Evolutionary conservation across 2,329 filamentous ascomycete species (phyloP).

Genomic region (Penicillium sp.): DNA sequence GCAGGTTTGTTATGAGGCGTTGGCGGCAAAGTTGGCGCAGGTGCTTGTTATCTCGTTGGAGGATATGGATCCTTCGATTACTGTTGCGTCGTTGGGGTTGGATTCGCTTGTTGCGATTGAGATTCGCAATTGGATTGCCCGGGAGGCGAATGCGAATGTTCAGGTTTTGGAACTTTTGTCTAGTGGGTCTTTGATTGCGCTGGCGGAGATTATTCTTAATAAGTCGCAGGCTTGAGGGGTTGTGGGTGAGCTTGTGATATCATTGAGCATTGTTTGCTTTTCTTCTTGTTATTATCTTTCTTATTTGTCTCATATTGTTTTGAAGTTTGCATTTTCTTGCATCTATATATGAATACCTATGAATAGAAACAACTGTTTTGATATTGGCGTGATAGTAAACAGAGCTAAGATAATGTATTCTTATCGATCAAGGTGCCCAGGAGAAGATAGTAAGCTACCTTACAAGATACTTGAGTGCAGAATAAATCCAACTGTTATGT

Average conservation of each 20-base stretch:
- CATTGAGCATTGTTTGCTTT: background rate
- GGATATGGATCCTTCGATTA: conserved; percentile 49
- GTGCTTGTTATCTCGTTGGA: conserved; percentile 56
- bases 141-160: conserved; percentile 34
- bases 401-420: no score
- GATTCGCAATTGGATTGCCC: conserved; percentile 30
- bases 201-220: conserved; percentile 30
- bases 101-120: conserved; percentile 30
- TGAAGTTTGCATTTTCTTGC: background rate
- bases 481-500: no score
- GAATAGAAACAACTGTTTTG: background rate
- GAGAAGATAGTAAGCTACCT: no score
- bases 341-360: background rate
- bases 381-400: background rate
- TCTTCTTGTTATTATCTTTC: background rate
- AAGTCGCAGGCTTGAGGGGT: conserved; percentile 23
- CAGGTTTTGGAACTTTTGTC: conserved; percentile 35
- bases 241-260: background rate
- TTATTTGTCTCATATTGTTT: background rate
- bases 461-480: no score
- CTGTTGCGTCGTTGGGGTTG: conserved; percentile 26
- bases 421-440: no score
- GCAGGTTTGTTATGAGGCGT: conserved; percentile 50
- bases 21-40: conserved; percentile 54
- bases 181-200: conserved; percentile 28